Conservation (phyloP, 2,329 filamentous ascomycete genomes). For the Zymoseptoria crescenta region DNA sequence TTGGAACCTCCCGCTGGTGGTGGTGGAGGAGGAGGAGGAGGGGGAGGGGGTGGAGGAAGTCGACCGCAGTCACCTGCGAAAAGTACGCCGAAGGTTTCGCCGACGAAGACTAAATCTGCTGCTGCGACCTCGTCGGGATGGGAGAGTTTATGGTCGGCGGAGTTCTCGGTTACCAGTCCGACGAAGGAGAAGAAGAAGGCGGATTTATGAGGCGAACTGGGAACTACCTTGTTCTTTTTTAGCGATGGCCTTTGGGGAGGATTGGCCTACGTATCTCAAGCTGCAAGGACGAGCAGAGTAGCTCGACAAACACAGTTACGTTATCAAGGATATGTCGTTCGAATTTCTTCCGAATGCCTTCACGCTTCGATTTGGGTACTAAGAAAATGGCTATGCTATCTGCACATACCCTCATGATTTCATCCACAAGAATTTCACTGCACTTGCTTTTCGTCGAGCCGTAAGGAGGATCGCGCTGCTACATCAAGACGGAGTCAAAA, state of each 20-base stretch:
- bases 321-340: too few species aligned
- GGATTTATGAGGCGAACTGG: neutral
- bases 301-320: too few species aligned
- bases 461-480: neutral
- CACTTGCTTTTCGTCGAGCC: neutral
- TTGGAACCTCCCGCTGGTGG: slow-evolving; percentile 10
- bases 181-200: slow-evolving; percentile 20
- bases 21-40: neutral
- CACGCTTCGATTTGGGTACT: neutral
- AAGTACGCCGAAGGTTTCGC: slow-evolving; percentile 11
- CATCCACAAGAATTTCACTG: neutral
- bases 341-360: neutral
- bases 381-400: neutral
- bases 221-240: neutral
- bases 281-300: neutral
- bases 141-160: slow-evolving; percentile 28
- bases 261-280: neutral
- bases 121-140: slow-evolving; percentile 17
- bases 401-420: neutral
- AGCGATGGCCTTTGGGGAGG: neutral
- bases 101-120: slow-evolving; percentile 8
- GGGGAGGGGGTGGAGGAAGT: neutral
- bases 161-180: slow-evolving; percentile 28
- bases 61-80: neutral
- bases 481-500: neutral